Conservation (phyloP, 2,329 filamentous ascomycete genomes). For the Ilyonectria destructans region DNA sequence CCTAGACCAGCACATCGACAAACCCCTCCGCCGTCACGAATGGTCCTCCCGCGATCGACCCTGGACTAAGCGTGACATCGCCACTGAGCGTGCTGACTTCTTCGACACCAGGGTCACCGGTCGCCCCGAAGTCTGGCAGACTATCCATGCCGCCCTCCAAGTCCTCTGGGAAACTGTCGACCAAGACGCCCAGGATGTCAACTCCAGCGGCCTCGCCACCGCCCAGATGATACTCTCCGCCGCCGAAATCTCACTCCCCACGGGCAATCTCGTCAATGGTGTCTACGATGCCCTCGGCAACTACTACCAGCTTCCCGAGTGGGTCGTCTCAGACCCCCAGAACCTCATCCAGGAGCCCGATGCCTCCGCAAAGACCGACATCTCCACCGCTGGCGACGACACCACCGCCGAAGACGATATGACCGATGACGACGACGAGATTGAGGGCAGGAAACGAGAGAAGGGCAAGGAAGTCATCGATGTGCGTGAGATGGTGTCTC, state of each 20-base stretch:
- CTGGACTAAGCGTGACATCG: conserved; percentile 81
- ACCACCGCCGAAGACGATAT: conserved; percentile 57
- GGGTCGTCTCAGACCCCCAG: conserved; percentile 78
- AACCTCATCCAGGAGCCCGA: conserved; percentile 64
- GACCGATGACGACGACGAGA: conserved; percentile 59
- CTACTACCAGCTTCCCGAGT: conserved; percentile 79
- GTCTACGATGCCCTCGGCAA: conserved; percentile 81
- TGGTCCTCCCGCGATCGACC: conserved; percentile 76
- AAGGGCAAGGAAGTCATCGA: conserved; percentile 73
- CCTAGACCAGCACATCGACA: conserved; percentile 78
- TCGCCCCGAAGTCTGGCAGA: conserved; percentile 84
- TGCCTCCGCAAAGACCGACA: conserved; percentile 50
- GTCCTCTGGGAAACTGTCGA: conserved; percentile 74
- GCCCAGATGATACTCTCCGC: conserved; percentile 88
- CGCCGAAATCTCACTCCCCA: conserved; percentile 82
- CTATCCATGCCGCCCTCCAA: conserved; percentile 78
- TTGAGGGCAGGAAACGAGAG: conserved; percentile 64
- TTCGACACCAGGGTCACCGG: conserved; percentile 93
- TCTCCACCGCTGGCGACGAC: conserved; percentile 59
- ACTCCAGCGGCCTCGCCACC: conserved; percentile 67
- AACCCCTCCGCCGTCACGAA: conserved; percentile 75
- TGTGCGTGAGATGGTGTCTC: conserved; percentile 69
- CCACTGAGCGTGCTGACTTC: conserved; percentile 84
- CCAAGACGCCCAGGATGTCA: conserved; percentile 56
- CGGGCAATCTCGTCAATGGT: conserved; percentile 80